These are phyloP conservation scores for Oryza longistaminata DNA, from an alignment of 176 grass and related monocot genomes.

Conservation along the genomic window DNA sequence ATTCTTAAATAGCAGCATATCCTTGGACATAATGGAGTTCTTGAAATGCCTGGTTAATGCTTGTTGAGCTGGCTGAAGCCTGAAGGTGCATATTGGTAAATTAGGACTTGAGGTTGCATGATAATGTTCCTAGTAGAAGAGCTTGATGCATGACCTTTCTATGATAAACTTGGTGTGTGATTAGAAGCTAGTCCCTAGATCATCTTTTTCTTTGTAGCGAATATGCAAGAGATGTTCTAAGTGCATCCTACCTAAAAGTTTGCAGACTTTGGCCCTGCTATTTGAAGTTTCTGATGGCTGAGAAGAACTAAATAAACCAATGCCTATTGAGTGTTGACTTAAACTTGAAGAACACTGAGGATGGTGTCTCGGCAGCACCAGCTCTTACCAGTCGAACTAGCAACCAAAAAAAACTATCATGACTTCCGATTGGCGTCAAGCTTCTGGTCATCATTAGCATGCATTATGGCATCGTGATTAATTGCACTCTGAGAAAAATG, in stretches of 20 bases:
- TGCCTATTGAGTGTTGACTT: slow-evolving; percentile 61
- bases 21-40: slow-evolving; percentile 58
- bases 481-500: slow-evolving; percentile 55
- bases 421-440: background rate
- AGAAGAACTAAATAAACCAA: slow-evolving; percentile 15
- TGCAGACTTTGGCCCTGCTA: slow-evolving; percentile 45
- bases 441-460: too few species aligned
- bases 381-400: slow-evolving; percentile 78
- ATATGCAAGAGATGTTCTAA: slow-evolving; percentile 43
- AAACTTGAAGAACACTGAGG: slow-evolving; percentile 55
- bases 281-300: slow-evolving; percentile 50
- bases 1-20: slow-evolving; percentile 79
- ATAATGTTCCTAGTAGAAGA: slow-evolving; percentile 48
- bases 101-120: slow-evolving; percentile 69
- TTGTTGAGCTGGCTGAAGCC: slow-evolving; percentile 55
- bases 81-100: slow-evolving; percentile 69
- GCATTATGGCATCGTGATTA: slow-evolving; percentile 31
- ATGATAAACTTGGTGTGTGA: background rate
- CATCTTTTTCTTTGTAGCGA: too few species aligned
- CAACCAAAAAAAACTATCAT: slow-evolving; percentile 63
- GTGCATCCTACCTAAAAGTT: slow-evolving; percentile 75
- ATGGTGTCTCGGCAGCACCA: slow-evolving; percentile 62
- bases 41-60: slow-evolving; percentile 79
- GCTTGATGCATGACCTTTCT: slow-evolving; percentile 30
- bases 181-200: slow-evolving; percentile 34